Base-by-base conservation (phyloP, 1,284 basidiomycete species). In the Fomes fomentarius region DNA sequence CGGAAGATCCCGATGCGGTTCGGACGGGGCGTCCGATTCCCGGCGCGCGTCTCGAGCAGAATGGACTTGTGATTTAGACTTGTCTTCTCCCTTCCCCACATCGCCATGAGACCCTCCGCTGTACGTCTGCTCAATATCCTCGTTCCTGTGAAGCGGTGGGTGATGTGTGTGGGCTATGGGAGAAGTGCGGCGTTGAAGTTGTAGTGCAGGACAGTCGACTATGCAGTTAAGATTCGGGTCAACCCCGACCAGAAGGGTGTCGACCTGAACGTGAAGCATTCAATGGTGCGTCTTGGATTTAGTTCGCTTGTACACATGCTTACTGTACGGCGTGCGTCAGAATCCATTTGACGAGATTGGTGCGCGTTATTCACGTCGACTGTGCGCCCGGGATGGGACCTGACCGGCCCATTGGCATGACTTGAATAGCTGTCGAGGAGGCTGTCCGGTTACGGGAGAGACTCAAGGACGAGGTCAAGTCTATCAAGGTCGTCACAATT, bases 291-390 rank as follows among this genome's bases (percentile, higher is more conserved):
- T 63, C 17, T 37, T 12, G 17, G 12, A 9, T 26, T 2, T 40
- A 31, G 37, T n/a, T 40, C 38, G 25, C 33, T 43, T 40, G 22
- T 24, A 10, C 43, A 21, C 15, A 15, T 33, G 31, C 31, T 33
- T 15, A 33, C 12, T n/a, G n/a, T n/a, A 10, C 22, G 24, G 26
- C 45, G 22, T n/a, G 45, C 37, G 12, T 3, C 62, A 96, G 94
- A 97, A 97, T 74, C 95, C 95, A 0, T 97, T 97, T 66, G 94
- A 96, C 71, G 94, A 97, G 75, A 97, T 98, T 68, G 94, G 94
- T 94, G 60, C 67, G 87, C 75, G 35, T 10, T 51, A 12, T 22
- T 10, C 31, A 38, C 19, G 22, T 25, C n/a, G 1, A 12, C 2
- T 12, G 14, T n/a, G 37, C 33, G n/a, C 21, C 35, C n/a, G n/a